Evolutionary conservation across 306 rosid species (phyloP).

Genomic region (Corylus heterophylla): DNA sequence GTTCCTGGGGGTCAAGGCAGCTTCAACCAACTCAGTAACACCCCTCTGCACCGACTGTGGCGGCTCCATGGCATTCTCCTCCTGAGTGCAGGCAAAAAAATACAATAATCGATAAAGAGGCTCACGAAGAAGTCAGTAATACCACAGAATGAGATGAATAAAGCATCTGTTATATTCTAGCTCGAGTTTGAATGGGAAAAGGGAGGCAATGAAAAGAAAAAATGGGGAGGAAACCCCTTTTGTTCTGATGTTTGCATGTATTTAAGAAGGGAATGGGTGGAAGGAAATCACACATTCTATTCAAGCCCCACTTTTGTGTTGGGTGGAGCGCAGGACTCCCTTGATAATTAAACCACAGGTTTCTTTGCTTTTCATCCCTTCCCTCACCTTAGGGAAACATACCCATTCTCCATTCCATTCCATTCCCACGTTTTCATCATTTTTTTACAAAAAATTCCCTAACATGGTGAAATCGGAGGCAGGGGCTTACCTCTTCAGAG

Average conservation of each 20-base stretch:
- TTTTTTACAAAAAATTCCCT: not conserved
- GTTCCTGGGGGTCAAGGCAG: conserved; percentile 90
- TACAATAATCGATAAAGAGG: not conserved
- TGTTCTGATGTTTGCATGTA: too few species aligned
- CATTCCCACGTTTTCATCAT: not conserved
- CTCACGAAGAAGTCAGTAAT: not conserved
- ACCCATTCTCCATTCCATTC: not conserved
- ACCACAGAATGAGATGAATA: not conserved
- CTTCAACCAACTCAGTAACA: conserved; percentile 91
- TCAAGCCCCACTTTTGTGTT: too few species aligned
- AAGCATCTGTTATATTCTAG: not conserved
- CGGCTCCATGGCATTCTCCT: conserved; percentile 87
- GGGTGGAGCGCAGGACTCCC: not conserved
- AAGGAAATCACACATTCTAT: too few species aligned
- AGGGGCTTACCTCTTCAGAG: conserved; percentile 81
- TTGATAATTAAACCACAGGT: not conserved
- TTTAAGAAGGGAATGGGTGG: too few species aligned
- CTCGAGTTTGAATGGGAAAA: not conserved
- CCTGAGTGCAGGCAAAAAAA: conserved; percentile 42
- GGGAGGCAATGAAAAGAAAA: too few species aligned
- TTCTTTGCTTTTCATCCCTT: not conserved
- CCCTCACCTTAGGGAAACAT: not conserved
- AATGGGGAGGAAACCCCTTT: too few species aligned
- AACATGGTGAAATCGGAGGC: not conserved
- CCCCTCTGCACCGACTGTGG: conserved; percentile 94